Evolutionary conservation across 352 stramenopile genomes (phyloP), one percentile per base, ranked within the genome.

Genomic region (Pythium pectinolyticum): DNA sequence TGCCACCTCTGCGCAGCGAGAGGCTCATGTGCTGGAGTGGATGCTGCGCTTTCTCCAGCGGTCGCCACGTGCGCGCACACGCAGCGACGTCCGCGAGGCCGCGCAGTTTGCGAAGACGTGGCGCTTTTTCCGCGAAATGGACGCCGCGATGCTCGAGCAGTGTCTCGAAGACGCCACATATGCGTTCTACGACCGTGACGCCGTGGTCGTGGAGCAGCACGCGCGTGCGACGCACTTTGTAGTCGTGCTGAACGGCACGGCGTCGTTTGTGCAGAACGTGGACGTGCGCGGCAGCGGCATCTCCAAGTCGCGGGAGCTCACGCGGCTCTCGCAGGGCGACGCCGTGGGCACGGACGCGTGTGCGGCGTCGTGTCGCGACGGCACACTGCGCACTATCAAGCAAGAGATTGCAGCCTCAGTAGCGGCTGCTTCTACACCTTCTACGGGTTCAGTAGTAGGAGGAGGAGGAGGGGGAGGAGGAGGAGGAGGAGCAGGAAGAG

Each of bases 121-220:
- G 80, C 69, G 68, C 20, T 86, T 84, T 28, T 89, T 89, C 43
- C 69, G 78, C 2, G 76, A 69, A 6, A 87, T 89, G 80, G 58
- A 72, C 43, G 45, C 47, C 19, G 28, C 35, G 4, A 87, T 87
- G 70, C 61, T 87, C 30, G 67, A 78, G 55, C 71, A 74, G n/a
- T 87, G 77, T 41, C 73, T 89, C 37, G 60, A 69, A 25, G 69
- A 81, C 28, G 75, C 77, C 12, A 73, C 60, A 27, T 75, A 77
- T 32, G 67, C 50, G 7, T 55, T 58, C 3, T 86, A 77, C 47
- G 61, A 78, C 22, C 58, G 48, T 24, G 75, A 87, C 9, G 66
- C 74, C 5, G 22, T 72, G 12, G 61, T 87, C 11, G 74, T 86
- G 1, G 56, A 74, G 37, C 77, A 89, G 37, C 69, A 72, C 27